Evolutionary conservation across 2,329 filamentous ascomycete genomes (phyloP).

Genomic region (Arthrobotrys sphaeroides): DNA sequence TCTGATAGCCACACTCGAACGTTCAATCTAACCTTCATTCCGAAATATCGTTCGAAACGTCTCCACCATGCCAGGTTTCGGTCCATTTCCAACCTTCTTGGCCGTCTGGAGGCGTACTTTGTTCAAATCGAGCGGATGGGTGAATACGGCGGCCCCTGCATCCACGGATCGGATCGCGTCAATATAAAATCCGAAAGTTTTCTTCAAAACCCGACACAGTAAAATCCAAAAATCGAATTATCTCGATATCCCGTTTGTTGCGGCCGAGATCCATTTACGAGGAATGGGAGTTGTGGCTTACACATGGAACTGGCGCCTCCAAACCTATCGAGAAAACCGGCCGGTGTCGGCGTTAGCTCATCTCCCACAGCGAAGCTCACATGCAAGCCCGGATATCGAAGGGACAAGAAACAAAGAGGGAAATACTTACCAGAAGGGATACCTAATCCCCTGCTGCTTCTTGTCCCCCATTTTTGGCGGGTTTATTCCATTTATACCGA

Average conservation of each 20-base stretch:
- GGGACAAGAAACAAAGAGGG: not conserved
- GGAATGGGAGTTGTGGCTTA: constrained; percentile 31
- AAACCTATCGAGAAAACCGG: constrained; percentile 33
- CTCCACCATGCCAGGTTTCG: constrained; percentile 71
- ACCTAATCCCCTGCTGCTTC: constrained; percentile 40
- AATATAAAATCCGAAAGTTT: not conserved
- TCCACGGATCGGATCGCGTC: no score
- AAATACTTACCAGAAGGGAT: constrained; percentile 52
- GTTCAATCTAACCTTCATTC: constrained; percentile 69
- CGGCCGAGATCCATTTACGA: not conserved
- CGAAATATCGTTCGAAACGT: constrained; percentile 85
- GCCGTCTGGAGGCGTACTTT: constrained; percentile 58
- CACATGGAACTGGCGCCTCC: constrained; percentile 54
- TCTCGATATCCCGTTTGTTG: not conserved
- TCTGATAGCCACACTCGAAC: not conserved
- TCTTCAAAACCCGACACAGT: not conserved
- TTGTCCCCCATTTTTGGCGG: constrained; percentile 41
- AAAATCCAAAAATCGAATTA: not conserved
- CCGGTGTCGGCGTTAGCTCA: constrained; percentile 36
- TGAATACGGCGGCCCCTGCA: constrained; percentile 77
- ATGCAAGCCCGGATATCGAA: constrained; percentile 10
- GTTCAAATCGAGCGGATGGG: constrained; percentile 76
- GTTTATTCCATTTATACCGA: constrained; percentile 27
- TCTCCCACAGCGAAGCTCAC: not conserved
- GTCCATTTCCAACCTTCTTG: constrained; percentile 54